These are phyloP conservation scores for Apiospora arundinis DNA, from an alignment of 2,329 filamentous ascomycete species.

Conservation along the genomic window DNA sequence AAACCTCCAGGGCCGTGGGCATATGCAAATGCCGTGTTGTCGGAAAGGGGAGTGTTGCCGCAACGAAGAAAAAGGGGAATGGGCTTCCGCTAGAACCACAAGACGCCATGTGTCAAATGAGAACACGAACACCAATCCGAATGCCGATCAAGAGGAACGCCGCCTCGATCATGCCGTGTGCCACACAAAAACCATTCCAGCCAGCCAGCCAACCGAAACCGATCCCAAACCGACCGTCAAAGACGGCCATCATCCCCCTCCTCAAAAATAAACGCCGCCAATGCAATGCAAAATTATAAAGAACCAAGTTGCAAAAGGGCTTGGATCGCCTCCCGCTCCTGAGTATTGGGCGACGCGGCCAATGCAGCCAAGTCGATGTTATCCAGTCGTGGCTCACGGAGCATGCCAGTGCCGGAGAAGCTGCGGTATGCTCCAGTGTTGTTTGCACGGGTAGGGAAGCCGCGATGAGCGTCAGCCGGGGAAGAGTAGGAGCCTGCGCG, in stretches of 20 bases:
- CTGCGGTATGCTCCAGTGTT: slow-evolving; percentile 51
- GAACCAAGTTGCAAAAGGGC: slow-evolving; percentile 82
- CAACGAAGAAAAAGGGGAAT: slow-evolving; percentile 24
- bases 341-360: slow-evolving; percentile 64
- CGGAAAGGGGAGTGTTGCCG: slow-evolving; percentile 26
- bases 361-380: slow-evolving; percentile 60
- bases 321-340: slow-evolving; percentile 83
- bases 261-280: slow-evolving; percentile 52
- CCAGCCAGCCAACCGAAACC: slow-evolving; percentile 34
- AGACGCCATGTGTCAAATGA: slow-evolving; percentile 35
- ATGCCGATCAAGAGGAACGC: slow-evolving; percentile 37
- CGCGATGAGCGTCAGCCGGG: slow-evolving; percentile 61
- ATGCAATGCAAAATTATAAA: slow-evolving; percentile 66
- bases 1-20: slow-evolving; percentile 34
- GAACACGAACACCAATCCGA: slow-evolving; percentile 32
- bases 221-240: slow-evolving; percentile 30
- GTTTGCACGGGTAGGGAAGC: slow-evolving; percentile 57
- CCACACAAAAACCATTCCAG: slow-evolving; percentile 34
- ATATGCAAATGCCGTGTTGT: slow-evolving; percentile 35
- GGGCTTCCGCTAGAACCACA: slow-evolving; percentile 25
- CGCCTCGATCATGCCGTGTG: slow-evolving; percentile 36
- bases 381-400: slow-evolving; percentile 56
- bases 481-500: slow-evolving; percentile 70
- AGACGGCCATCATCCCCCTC: slow-evolving; percentile 28
- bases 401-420: slow-evolving; percentile 60